These are phyloP conservation scores for Debaryomyces maramus DNA, from an alignment of 805 yeast genomes.

Conservation along the genomic window DNA sequence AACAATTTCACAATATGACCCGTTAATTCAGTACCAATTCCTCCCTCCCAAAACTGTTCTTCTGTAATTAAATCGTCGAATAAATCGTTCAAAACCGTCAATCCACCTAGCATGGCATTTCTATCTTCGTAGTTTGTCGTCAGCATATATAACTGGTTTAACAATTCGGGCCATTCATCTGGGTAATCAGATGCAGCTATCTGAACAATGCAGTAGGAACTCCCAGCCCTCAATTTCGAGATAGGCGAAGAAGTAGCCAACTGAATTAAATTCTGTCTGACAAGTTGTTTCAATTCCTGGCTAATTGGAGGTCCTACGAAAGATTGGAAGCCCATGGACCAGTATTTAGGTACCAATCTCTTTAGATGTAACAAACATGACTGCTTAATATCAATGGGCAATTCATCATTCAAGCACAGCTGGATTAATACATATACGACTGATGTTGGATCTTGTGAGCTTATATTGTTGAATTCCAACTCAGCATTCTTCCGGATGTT, in stretches of 20 bases:
- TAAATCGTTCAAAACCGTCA: conserved; percentile 67
- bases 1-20: conserved; percentile 49
- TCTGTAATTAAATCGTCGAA: conserved; percentile 86
- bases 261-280: conserved; percentile 52
- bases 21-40: conserved; percentile 58
- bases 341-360: conserved; percentile 64
- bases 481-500: conserved; percentile 54
- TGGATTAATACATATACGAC: conserved; percentile 44
- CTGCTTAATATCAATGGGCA: conserved; percentile 49
- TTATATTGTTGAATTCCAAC: conserved; percentile 40
- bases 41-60: conserved; percentile 79
- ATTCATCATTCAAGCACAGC: conserved; percentile 33
- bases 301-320: conserved; percentile 65
- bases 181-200: conserved; percentile 90
- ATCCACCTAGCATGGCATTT: conserved; percentile 50
- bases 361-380: conserved; percentile 66
- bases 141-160: conserved; percentile 46
- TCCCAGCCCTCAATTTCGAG: conserved; percentile 62
- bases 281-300: conserved; percentile 48
- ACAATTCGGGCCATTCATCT: conserved; percentile 88
- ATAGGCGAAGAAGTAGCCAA: conserved; percentile 45
- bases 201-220: conserved; percentile 76
- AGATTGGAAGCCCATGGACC: conserved; percentile 84
- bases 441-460: conserved; percentile 50
- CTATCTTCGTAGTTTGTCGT: conserved; percentile 31